Base-by-base conservation (phyloP, 257 asterid genomes). In the Jaltomata sinuosa region DNA sequence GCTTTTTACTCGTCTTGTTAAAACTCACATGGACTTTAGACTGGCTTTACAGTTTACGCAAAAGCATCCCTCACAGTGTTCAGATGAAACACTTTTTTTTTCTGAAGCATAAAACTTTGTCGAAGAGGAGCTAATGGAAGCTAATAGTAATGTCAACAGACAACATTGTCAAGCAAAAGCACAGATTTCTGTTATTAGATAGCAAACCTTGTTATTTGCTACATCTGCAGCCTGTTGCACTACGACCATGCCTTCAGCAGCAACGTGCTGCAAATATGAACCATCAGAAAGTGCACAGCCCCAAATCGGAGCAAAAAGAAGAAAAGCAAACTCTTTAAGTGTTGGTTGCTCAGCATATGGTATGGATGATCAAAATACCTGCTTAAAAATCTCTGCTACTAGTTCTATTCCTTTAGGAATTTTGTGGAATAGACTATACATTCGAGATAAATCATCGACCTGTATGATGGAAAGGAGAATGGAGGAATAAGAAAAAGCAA, bases 391-490 rank as follows among this genome's bases (percentile, higher is more conserved):
- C 22, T 80, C 84, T 10, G 96, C 92, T 81, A 91, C 93, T 31
- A 92, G 94, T 47, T 92, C 94, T 81, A 91, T 83, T 16, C 94
- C 93, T 85, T 90, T 87, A 67, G 93, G 91, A 74, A 91, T 86
- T 88, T 91, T 91, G 16, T 90, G 89, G 49, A 89, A 91, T 83
- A 92, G 94, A 61, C 91, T 88, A 86, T 87, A 91, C 92, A 92
- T 92, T 87, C 92, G 89, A 64, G 95, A 87, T 84, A 91, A 86
- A 84, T 92, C 95, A 71, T 89, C 94, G 64, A 88, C 86, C 95
- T 92, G 86, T 53, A 80, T 84, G 22, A 6, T 47, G 50, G 62
- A 29, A 45, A 57, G 59, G 85, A 77, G 62, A 49, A 22, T 5
- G 34, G 79, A 76, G 79, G 65, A 74, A 81, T 29, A 49, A 64